Evolutionary conservation across 257 asterid genomes (phyloP), one percentile per base, ranked within the genome.

Genomic region (Scutellaria minor): DNA sequence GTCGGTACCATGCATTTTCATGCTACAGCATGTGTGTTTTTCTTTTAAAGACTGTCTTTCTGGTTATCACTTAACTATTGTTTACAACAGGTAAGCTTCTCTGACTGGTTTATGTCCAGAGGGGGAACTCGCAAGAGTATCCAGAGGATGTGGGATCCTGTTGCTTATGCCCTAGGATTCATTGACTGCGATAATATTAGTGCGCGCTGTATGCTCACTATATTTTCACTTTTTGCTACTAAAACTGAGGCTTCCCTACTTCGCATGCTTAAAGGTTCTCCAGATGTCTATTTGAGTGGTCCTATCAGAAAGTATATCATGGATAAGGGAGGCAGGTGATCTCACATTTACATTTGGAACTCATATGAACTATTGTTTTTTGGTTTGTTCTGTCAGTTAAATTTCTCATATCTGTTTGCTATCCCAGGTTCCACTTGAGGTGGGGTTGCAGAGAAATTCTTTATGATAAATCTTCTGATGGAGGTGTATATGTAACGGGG

Each of bases 101-200:
- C 99, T 1, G 88, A 92, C 35, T 95, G 99, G 99, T 95, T 95
- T 87, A 71, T 95, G 79, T 90, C 99, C 72, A 95, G 81, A 87
- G 99, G 99, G 3, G 99, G 99, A 18, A 95, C 99, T 7, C 96
- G 97, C 22, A 56, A 66, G 76, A 95, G 99, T 70, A 92, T 95
- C 74, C 98, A 87, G 86, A 90, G 95, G 80, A 90, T 95, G 97
- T 95, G 99, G 99, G 99, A 95, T 73, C 97, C 98, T 71, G 99
- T 95, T 71, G 98, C 99, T 71, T 95, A 95, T 90, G 99, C 99
- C 74, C 88, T 95, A 62, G 99, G 99, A 42, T 95, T 95, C 85
- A 95, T 92, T 47, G 98, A 95, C 75, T 95, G 98, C 73, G 98
- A 95, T 77, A 92, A 95, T 78, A 95, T 92, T 48, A 92, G 99